phyloP scores from a whole-genome alignment of 352 stramenopile genomes.

The Phytophthora aleatoria region DNA sequence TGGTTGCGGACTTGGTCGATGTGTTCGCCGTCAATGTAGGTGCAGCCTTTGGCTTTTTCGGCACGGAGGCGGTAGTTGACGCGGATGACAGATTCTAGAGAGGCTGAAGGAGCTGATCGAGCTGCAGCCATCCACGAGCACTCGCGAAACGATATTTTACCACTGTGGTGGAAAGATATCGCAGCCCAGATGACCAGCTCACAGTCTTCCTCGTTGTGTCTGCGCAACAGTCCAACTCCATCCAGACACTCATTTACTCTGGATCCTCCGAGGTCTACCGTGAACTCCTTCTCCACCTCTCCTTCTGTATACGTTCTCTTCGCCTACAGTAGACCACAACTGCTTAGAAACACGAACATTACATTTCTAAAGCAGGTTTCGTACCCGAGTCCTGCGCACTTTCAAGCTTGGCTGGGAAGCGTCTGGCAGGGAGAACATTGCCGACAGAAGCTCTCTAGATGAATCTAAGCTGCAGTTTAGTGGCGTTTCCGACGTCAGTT shows the following conservation, averaged over 20 bases:
- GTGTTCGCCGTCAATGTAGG: slow-evolving; percentile 34
- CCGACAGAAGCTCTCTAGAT: slow-evolving; percentile 21
- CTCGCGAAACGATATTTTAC: slow-evolving; percentile 35
- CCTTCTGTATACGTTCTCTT: slow-evolving; percentile 18
- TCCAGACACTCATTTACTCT: slow-evolving; percentile 29
- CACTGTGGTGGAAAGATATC: slow-evolving; percentile 35
- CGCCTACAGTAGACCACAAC: slow-evolving; percentile 9
- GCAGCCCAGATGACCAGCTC: slow-evolving; percentile 35
- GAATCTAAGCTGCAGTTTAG: slow-evolving; percentile 31
- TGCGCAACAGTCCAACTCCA: slow-evolving; percentile 22
- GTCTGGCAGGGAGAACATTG: slow-evolving; percentile 26
- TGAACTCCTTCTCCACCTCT: slow-evolving; percentile 31
- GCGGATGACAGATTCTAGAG: slow-evolving; percentile 28
- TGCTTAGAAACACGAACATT: background rate
- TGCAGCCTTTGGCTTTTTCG: slow-evolving; percentile 26
- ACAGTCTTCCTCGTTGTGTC: slow-evolving; percentile 29
- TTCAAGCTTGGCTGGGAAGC: slow-evolving; percentile 16
- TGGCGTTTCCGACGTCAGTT: slow-evolving; percentile 35
- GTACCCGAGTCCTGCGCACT: slow-evolving; percentile 27
- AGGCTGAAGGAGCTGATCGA: slow-evolving; percentile 10
- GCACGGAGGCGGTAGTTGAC: slow-evolving; percentile 29
- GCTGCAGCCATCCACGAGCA: slow-evolving; percentile 33
- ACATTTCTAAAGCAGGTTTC: background rate
- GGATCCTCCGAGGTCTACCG: slow-evolving; percentile 26
- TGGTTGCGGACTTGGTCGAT: slow-evolving; percentile 39